Percentiles rank a stretch among this genome's conserved stretches.
Conservation (phyloP, 495 filamentous ascomycete genomes). For the Aspergillus cavernicola region DNA sequence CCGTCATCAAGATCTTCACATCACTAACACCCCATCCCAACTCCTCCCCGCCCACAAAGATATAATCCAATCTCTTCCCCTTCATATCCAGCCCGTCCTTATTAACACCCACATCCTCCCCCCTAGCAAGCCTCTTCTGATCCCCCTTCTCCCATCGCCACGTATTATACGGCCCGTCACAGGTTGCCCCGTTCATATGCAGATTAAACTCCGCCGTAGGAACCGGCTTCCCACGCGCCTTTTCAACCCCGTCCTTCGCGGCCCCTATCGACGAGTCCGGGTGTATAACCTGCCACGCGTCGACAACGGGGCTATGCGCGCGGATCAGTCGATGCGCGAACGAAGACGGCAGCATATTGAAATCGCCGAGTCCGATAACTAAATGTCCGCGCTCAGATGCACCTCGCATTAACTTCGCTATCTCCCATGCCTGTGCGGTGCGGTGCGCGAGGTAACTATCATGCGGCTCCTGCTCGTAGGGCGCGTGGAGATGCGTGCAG, state of each 20-base stretch:
- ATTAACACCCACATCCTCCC: slow-evolving; percentile 52
- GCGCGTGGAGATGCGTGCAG: slow-evolving; percentile 90
- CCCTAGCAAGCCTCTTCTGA: slow-evolving; percentile 55
- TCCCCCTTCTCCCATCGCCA: slow-evolving; percentile 81
- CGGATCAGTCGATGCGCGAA: slow-evolving; percentile 83
- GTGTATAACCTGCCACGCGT: slow-evolving; percentile 77
- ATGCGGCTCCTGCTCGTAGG: slow-evolving; percentile 74
- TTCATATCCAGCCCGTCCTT: slow-evolving; percentile 60
- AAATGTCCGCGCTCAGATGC: slow-evolving; percentile 82
- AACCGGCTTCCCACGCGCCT: slow-evolving; percentile 39
- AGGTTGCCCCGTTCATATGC: slow-evolving; percentile 76
- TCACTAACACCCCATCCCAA: slow-evolving; percentile 64
- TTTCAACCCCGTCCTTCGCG: slow-evolving; percentile 60
- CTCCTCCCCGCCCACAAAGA: slow-evolving; percentile 64
- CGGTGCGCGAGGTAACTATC: slow-evolving; percentile 90
- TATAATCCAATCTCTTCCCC: slow-evolving; percentile 91
- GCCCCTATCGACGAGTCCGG: slow-evolving; percentile 75
- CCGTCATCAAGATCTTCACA: slow-evolving; percentile 73
- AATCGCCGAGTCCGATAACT: slow-evolving; percentile 83
- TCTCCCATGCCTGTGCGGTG: slow-evolving; percentile 95
- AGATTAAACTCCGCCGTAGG: slow-evolving; percentile 77
- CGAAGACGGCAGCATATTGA: slow-evolving; percentile 89
- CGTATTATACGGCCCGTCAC: slow-evolving; percentile 81
- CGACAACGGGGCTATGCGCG: slow-evolving; percentile 71
- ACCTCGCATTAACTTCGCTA: slow-evolving; percentile 82